Conservation (phyloP, 495 filamentous ascomycete species). For the Rusavskia elegans region DNA sequence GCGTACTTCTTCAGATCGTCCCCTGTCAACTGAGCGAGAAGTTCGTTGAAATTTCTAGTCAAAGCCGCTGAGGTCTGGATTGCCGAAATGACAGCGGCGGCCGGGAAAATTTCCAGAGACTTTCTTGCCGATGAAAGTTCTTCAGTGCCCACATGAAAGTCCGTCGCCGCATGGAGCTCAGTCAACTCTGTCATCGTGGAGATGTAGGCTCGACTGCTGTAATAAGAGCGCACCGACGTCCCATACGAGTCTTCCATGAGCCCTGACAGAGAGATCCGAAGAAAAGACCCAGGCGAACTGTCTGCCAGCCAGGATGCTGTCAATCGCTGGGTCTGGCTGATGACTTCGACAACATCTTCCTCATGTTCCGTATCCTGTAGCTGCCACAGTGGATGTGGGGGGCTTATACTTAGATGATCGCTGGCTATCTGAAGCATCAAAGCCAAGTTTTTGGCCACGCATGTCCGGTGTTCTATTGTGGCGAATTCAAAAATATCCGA, state of each 20-base stretch:
- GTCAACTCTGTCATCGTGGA: constrained; percentile 11
- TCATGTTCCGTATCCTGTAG: constrained; percentile 31
- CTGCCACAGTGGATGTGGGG: constrained; percentile 39
- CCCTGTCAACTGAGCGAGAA: constrained; percentile 43
- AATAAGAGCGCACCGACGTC: constrained; percentile 14
- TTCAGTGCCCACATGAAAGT: background rate
- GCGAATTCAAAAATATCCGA: constrained; percentile 10
- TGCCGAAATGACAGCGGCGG: constrained; percentile 31
- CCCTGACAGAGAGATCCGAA: background rate
- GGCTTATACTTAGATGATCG: constrained; percentile 44
- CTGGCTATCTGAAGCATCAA: constrained; percentile 41
- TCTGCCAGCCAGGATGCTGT: constrained; percentile 7
- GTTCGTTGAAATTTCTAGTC: constrained; percentile 36
- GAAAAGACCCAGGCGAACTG: background rate
- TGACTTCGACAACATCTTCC: constrained; percentile 42
- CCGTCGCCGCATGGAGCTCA: constrained; percentile 8
- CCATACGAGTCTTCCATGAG: constrained; percentile 3
- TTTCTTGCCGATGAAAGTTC: constrained; percentile 10
- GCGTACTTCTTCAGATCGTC: constrained; percentile 24
- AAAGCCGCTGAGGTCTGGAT: constrained; percentile 4
- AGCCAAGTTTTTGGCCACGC: constrained; percentile 28
- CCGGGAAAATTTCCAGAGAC: constrained; percentile 26
- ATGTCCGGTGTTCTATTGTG: constrained; percentile 1
- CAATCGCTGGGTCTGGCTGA: constrained; percentile 38
- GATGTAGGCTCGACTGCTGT: constrained; percentile 15